These are phyloP conservation scores for Penicillium polonicum DNA, from an alignment of 2,329 filamentous ascomycete genomes.

Conservation along the genomic window DNA sequence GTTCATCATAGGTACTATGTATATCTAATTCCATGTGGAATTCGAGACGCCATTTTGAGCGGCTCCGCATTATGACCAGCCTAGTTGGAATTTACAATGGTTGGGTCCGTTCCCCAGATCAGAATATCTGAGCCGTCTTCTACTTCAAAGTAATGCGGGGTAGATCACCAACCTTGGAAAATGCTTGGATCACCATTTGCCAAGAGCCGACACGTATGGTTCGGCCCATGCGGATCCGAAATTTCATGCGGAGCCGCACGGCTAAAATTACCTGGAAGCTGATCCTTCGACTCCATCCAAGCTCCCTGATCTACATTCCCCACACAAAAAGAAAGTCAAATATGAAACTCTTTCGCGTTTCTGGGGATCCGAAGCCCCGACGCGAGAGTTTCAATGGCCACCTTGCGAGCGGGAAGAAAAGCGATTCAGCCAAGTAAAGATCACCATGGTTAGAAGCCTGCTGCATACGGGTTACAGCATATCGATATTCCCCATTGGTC, in stretches of 20 bases:
- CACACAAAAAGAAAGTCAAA: background rate
- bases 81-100: background rate
- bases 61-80: conserved; percentile 7
- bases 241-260: no score
- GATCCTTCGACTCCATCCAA: background rate
- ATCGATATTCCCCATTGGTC: background rate
- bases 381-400: background rate
- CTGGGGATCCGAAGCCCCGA: background rate
- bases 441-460: background rate
- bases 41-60: background rate
- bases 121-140: no score
- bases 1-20: background rate
- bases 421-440: background rate
- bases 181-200: background rate
- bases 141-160: background rate
- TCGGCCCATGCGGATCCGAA: no score
- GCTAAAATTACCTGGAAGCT: no score
- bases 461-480: no score
- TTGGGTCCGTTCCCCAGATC: background rate
- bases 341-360: background rate
- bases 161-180: background rate
- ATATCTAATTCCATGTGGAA: background rate
- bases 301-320: background rate
- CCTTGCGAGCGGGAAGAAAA: no score
- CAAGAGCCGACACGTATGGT: no score